Conservation (phyloP, 192 early-diverging fungal species). For the Coemansia umbellata region DNA sequence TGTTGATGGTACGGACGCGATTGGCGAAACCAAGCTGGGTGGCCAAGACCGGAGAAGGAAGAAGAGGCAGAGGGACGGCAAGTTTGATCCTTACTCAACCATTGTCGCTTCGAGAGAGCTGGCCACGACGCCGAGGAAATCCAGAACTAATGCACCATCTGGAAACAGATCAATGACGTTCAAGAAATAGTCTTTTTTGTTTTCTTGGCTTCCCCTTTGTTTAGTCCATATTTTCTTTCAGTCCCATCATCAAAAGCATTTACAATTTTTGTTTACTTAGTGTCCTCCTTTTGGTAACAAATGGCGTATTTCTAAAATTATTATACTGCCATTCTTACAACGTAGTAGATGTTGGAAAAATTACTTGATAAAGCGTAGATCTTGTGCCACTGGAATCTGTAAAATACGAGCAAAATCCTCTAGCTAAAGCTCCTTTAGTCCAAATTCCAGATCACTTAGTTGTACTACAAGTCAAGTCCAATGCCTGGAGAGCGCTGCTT, state of each 20-base stretch:
- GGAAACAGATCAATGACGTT: constrained; percentile 35
- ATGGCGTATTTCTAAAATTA: no score
- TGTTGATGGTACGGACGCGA: constrained; percentile 5
- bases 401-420: no score
- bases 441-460: no score
- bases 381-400: no score
- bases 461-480: no score
- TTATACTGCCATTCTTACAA: no score
- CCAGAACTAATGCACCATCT: constrained; percentile 14
- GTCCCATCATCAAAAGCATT: background rate
- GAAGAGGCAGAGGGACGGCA: background rate
- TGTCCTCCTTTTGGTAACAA: no score
- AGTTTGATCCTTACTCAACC: constrained; percentile 39
- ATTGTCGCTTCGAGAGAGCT: constrained; percentile 10
- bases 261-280: no score
- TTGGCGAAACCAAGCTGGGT: constrained; percentile 7
- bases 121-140: constrained; percentile 3
- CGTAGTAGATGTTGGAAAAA: no score
- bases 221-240: background rate
- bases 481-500: no score
- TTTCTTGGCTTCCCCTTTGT: background rate
- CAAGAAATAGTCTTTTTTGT: constrained; percentile 32
- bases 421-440: no score
- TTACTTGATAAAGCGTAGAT: no score
- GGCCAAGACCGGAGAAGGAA: background rate